These are phyloP conservation scores for Cichorium intybus DNA, from an alignment of 140 eudicot species.

Conservation along the genomic window DNA sequence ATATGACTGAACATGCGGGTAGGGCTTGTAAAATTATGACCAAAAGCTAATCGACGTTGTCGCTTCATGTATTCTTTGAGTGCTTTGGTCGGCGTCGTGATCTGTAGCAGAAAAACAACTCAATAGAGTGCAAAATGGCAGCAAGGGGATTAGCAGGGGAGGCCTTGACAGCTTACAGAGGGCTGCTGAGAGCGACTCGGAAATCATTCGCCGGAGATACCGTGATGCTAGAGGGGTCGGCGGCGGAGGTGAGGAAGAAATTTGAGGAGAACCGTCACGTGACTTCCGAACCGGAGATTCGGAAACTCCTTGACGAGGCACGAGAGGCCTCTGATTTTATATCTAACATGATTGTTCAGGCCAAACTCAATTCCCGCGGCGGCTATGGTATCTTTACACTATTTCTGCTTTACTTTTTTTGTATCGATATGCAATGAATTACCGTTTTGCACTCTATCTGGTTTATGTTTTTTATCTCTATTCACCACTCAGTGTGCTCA, in stretches of 20 bases:
- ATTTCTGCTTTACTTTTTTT: background rate
- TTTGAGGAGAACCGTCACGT: slow-evolving; percentile 88
- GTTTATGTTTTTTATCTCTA: slow-evolving; percentile 9
- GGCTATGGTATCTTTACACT: slow-evolving; percentile 52
- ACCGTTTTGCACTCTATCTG: background rate
- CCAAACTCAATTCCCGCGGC: slow-evolving; percentile 77
- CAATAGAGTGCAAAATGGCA: slow-evolving; percentile 35
- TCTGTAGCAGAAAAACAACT: slow-evolving; percentile 16
- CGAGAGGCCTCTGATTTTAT: slow-evolving; percentile 78
- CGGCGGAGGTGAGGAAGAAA: slow-evolving; percentile 76
- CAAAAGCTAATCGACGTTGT: slow-evolving; percentile 11
- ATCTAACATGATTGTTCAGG: slow-evolving; percentile 76
- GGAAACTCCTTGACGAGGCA: slow-evolving; percentile 64
- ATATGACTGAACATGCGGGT: background rate
- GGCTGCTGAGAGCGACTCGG: slow-evolving; percentile 66
- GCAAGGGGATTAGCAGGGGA: slow-evolving; percentile 39
- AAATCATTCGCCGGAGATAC: slow-evolving; percentile 82
- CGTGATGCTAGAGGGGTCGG: slow-evolving; percentile 71
- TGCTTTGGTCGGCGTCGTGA: slow-evolving; percentile 18
- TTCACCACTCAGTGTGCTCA: background rate
- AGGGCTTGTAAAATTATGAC: background rate
- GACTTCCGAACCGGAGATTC: slow-evolving; percentile 56
- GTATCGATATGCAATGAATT: background rate
- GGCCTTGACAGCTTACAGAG: slow-evolving; percentile 68
- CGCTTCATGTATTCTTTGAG: slow-evolving; percentile 14